Percentiles rank a stretch among this genome's conserved stretches.
Evolutionary conservation across 2,329 filamentous ascomycete genomes (phyloP).

Genomic region (Cytospora schulzeri): DNA sequence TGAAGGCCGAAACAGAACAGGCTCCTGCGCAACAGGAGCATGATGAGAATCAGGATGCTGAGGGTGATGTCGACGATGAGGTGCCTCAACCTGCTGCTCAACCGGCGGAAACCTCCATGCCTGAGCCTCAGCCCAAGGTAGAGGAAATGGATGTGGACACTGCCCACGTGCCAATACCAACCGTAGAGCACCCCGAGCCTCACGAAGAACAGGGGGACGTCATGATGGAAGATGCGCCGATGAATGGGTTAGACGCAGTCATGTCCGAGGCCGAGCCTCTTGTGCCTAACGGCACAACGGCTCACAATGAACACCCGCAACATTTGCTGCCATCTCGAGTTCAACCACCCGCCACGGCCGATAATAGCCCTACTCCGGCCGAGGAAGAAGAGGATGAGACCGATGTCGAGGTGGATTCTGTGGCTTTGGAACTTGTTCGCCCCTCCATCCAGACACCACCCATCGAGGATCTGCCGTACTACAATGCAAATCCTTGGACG

Average conservation of each 20-base stretch:
- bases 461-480: slow-evolving; percentile 55
- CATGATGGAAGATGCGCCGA: slow-evolving; percentile 40
- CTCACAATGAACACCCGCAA: slow-evolving; percentile 26
- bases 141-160: slow-evolving; percentile 47
- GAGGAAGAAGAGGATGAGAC: slow-evolving; percentile 56
- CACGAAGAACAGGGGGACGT: slow-evolving; percentile 37
- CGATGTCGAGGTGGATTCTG: slow-evolving; percentile 55
- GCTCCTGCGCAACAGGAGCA: neutral
- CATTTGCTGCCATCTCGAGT: slow-evolving; percentile 29
- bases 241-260: slow-evolving; percentile 12
- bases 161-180: slow-evolving; percentile 33
- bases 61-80: slow-evolving; percentile 12
- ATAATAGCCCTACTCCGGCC: slow-evolving; percentile 52
- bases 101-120: slow-evolving; percentile 17
- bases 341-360: slow-evolving; percentile 30
- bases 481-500: slow-evolving; percentile 49
- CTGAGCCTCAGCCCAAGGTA: slow-evolving; percentile 40
- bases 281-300: slow-evolving; percentile 29
- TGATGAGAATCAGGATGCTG: slow-evolving; percentile 14
- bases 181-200: slow-evolving; percentile 30
- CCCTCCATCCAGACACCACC: slow-evolving; percentile 58
- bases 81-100: slow-evolving; percentile 26
- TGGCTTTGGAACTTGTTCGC: slow-evolving; percentile 52
- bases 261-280: slow-evolving; percentile 15
- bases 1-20: slow-evolving; percentile 16